Conservation (phyloP, 768 basidiomycete genomes). For the Lactarius tabidus region DNA sequence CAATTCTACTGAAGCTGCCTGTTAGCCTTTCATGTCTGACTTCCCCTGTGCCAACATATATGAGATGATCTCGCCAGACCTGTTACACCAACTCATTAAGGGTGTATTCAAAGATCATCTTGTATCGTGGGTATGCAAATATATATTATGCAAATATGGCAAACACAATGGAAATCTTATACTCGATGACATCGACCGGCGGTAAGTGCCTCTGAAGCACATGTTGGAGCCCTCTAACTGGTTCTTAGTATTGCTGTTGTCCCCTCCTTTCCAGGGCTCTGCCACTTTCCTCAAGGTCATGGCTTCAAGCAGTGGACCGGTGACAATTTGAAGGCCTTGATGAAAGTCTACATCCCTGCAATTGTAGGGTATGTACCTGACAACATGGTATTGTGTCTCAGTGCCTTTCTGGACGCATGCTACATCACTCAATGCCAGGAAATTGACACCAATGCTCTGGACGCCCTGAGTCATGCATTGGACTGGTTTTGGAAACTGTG, state of each 20-base stretch:
- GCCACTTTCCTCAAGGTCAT: neutral
- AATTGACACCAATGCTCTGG: neutral
- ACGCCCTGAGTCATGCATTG: neutral
- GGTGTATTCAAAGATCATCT: neutral
- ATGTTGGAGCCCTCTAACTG: no score
- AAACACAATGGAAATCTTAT: neutral
- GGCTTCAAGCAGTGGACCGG: constrained; percentile 15
- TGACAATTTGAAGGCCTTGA: constrained; percentile 8
- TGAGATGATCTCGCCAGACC: neutral
- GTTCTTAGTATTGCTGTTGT: neutral
- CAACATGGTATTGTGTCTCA: neutral
- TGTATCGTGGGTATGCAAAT: neutral
- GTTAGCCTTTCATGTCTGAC: neutral
- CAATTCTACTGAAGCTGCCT: no score
- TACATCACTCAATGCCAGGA: constrained; percentile 5
- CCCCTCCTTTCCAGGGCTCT: neutral
- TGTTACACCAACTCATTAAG: neutral
- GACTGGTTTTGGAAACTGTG: neutral
- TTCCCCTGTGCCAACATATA: neutral
- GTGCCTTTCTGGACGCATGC: constrained; percentile 20
- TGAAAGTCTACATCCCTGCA: neutral
- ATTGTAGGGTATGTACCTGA: no score
- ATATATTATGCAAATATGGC: neutral
- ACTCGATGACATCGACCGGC: constrained; percentile 12
- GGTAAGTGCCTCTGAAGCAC: neutral